Conservation (phyloP, 169 alveolate genomes). For the Sarcocystis neurona region DNA sequence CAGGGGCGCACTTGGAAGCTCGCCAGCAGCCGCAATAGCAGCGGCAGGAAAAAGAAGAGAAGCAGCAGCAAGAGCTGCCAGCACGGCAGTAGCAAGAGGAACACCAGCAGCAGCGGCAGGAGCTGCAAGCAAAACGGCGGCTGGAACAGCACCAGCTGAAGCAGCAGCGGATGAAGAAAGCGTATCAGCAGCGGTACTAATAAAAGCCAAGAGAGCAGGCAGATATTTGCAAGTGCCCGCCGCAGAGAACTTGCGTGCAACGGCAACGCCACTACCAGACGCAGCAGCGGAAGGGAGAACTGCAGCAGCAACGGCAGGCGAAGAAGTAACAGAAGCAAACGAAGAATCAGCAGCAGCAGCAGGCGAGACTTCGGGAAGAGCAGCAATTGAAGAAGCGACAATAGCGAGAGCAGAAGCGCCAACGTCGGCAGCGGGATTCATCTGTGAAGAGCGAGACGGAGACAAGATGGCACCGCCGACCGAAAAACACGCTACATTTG, state of each 20-base stretch:
- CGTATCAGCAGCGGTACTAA: neutral
- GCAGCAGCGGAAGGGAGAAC: neutral
- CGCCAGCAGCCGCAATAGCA: constrained; percentile 35
- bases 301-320: neutral
- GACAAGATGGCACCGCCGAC: neutral
- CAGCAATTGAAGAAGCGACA: neutral
- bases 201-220: too few relatives aligned
- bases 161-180: neutral
- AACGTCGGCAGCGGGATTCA: neutral
- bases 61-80: constrained; percentile 9
- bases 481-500: neutral
- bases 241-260: too few relatives aligned
- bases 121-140: neutral
- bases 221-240: too few relatives aligned
- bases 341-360: neutral
- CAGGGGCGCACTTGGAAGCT: too few relatives aligned
- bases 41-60: constrained; percentile 10
- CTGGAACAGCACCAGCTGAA: too few relatives aligned
- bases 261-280: too few relatives aligned
- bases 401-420: neutral
- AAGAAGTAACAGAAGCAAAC: neutral
- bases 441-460: neutral
- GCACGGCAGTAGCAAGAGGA: neutral
- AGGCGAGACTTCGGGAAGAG: neutral
- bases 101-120: neutral